Conservation (phyloP, 148 eudicot genomes). For the Rhododendron williamsianum region DNA sequence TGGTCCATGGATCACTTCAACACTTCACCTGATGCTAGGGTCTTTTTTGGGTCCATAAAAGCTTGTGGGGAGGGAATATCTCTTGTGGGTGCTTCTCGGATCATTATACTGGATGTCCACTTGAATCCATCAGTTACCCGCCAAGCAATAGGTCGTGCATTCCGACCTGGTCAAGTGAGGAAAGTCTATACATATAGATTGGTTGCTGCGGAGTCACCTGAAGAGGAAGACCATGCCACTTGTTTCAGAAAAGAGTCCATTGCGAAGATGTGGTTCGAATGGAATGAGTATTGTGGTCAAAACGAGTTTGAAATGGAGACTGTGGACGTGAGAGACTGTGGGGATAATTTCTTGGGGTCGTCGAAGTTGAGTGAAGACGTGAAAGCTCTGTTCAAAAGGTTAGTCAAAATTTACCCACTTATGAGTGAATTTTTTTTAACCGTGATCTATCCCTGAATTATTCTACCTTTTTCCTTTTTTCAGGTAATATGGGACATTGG, state of each 20-base stretch:
- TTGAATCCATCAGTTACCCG: conserved; percentile 87
- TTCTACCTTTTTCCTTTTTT: not conserved
- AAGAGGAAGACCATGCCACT: conserved; percentile 70
- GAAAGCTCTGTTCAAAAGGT: conserved; percentile 60
- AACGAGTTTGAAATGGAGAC: conserved; percentile 52
- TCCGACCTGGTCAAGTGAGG: conserved; percentile 79
- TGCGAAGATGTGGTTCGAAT: conserved; percentile 92
- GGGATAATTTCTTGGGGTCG: conserved; percentile 60
- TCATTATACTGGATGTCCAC: conserved; percentile 76
- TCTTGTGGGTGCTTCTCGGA: conserved; percentile 83
- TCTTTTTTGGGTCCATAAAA: conserved; percentile 85
- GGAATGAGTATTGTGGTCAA: conserved; percentile 52
- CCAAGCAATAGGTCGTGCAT: conserved; percentile 95
- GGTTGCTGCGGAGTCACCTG: conserved; percentile 76
- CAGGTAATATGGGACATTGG: conserved; percentile 14
- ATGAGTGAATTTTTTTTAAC: not conserved
- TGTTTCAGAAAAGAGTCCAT: conserved; percentile 83
- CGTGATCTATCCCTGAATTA: not conserved
- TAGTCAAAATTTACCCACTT: conserved; percentile 10
- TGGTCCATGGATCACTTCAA: conserved; percentile 71
- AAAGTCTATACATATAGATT: conserved; percentile 65
- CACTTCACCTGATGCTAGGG: conserved; percentile 59
- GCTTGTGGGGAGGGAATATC: conserved; percentile 98
- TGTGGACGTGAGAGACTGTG: conserved; percentile 48
- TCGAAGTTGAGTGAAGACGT: conserved; percentile 50